Conservation (phyloP, 2,329 filamentous ascomycete species). For the Cladophialophora exuberans region DNA sequence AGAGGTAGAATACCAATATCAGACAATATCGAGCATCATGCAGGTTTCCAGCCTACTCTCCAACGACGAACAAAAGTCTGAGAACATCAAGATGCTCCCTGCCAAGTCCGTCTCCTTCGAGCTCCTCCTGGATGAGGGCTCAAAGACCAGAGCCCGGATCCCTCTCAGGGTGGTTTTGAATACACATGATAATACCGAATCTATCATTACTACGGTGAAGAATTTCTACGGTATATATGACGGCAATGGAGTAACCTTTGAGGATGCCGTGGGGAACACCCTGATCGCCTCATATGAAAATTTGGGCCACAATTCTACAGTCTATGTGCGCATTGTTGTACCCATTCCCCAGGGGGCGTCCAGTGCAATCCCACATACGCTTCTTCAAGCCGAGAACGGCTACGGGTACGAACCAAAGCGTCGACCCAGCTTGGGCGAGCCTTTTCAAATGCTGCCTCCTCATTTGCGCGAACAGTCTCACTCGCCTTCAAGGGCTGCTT, state of each 20-base stretch:
- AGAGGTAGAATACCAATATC: slow-evolving; percentile 29
- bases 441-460: slow-evolving; percentile 66
- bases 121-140: slow-evolving; percentile 61
- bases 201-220: slow-evolving; percentile 96
- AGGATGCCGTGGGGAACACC: slow-evolving; percentile 84
- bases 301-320: slow-evolving; percentile 86
- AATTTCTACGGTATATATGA: slow-evolving; percentile 98
- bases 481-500: slow-evolving; percentile 68
- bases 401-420: slow-evolving; percentile 57
- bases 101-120: slow-evolving; percentile 68
- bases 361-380: slow-evolving; percentile 48
- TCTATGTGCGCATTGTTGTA: slow-evolving; percentile 89
- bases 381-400: slow-evolving; percentile 53
- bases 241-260: slow-evolving; percentile 87
- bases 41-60: slow-evolving; percentile 32
- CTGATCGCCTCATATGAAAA: slow-evolving; percentile 97
- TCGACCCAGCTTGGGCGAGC: slow-evolving; percentile 62
- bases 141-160: slow-evolving; percentile 62
- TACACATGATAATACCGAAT: slow-evolving; percentile 94
- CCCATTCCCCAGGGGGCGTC: slow-evolving; percentile 56
- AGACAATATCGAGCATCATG: slow-evolving; percentile 38
- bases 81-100: slow-evolving; percentile 43
- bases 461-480: slow-evolving; percentile 61
- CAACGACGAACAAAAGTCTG: slow-evolving; percentile 26
- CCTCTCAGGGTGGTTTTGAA: slow-evolving; percentile 80